Evolutionary conservation across 1,284 basidiomycete genomes (phyloP).

Genomic region (Malassezia japonica): DNA sequence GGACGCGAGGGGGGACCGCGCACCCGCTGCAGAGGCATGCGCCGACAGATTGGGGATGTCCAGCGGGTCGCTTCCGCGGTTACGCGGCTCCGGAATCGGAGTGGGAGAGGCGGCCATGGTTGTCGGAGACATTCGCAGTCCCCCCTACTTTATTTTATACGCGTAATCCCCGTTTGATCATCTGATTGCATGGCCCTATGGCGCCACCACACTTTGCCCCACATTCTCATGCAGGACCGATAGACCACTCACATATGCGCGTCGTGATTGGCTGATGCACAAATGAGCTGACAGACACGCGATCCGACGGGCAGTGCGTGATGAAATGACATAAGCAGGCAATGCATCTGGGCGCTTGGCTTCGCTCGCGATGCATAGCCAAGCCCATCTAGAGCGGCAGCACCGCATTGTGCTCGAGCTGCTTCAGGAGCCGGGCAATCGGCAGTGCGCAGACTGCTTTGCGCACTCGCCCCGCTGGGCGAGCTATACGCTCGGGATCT

Average conservation of each 20-base stretch:
- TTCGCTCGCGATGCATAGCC: slow-evolving; percentile 34
- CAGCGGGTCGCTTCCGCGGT: background rate
- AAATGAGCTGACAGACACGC: background rate
- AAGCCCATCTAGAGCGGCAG: slow-evolving; percentile 55
- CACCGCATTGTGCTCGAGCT: slow-evolving; percentile 62
- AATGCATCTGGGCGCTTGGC: no score
- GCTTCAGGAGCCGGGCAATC: slow-evolving; percentile 63
- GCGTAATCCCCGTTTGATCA: background rate
- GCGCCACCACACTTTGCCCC: background rate
- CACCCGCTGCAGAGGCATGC: background rate
- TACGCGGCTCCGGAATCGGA: slow-evolving; percentile 1
- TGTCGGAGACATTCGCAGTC: background rate
- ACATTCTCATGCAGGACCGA: slow-evolving; percentile 1
- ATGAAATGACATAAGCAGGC: no score
- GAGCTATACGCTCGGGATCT: slow-evolving; percentile 58
- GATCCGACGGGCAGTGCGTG: no score
- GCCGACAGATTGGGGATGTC: background rate
- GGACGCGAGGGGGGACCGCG: background rate
- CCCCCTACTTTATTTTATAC: no score
- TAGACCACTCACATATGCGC: no score
- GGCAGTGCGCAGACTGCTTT: slow-evolving; percentile 76
- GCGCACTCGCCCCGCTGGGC: slow-evolving; percentile 67
- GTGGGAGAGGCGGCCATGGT: slow-evolving; percentile 5
- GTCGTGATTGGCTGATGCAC: background rate
- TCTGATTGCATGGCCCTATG: slow-evolving; percentile 1